phyloP scores from a whole-genome alignment of 257 asterid species.

The Agastache rugosa region DNA sequence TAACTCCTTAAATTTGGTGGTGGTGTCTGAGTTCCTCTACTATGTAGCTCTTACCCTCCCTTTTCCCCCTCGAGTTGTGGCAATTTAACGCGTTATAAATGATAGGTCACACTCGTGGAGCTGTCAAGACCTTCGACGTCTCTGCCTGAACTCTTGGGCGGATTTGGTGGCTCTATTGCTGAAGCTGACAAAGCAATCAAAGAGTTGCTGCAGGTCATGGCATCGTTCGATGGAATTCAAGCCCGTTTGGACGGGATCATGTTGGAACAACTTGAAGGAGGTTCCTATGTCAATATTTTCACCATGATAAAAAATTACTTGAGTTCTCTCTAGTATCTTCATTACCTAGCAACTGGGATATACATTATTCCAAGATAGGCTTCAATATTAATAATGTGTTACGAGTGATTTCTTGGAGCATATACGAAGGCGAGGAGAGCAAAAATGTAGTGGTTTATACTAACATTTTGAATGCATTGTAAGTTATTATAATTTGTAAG shows the following conservation, averaged over 20 bases:
- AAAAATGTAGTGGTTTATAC: not conserved
- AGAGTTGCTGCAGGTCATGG: constrained; percentile 58
- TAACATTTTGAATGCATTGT: not conserved
- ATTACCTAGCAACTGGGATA: not conserved
- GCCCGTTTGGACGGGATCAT: constrained; percentile 86
- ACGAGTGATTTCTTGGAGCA: not conserved
- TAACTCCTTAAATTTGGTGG: not conserved
- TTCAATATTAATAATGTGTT: not conserved
- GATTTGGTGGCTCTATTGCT: constrained; percentile 62
- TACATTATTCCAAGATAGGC: not conserved
- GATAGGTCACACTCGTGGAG: constrained; percentile 87
- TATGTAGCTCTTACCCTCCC: not conserved
- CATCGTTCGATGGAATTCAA: constrained; percentile 67
- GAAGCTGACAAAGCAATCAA: constrained; percentile 62
- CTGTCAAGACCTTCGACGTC: constrained; percentile 78
- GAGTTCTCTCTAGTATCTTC: constrained; percentile 45
- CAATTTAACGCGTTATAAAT: constrained; percentile 13
- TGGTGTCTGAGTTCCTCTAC: not conserved
- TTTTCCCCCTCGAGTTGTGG: constrained; percentile 5
- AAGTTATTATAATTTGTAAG: not conserved
- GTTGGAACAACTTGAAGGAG: constrained; percentile 66
- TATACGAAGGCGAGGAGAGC: not conserved
- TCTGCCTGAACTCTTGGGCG: constrained; percentile 61
- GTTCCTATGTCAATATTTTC: constrained; percentile 51
- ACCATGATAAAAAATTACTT: constrained; percentile 57